Evolutionary conservation across 352 stramenopile species (phyloP), one percentile per base, ranked within the genome.

Genomic region (Globisporangium solare): DNA sequence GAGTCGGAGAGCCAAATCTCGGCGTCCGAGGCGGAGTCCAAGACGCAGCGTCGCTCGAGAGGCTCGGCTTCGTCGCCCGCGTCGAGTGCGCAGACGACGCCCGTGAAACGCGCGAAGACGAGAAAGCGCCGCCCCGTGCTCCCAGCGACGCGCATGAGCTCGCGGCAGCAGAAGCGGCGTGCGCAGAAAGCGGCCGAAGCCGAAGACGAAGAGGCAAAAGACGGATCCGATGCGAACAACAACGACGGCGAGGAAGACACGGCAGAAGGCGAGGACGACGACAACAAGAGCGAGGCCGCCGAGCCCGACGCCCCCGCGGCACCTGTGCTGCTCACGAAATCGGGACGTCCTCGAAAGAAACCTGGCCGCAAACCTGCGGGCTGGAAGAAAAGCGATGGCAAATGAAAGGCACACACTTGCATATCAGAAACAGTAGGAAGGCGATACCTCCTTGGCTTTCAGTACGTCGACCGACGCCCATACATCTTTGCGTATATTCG

Each of bases 1-100:
- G 78, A 67, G 12, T 80, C 68, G 0, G 78, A 88, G 53, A 88
- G 76, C 56, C 77, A 88, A 17, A 56, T 68, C 1, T 90, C 80
- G 17, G 68, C 70, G 11, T 85, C 79, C 6, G 76, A 85, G 54
- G 66, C 67, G 6, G 70, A 83, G 39, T 57, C 56, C 2, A 73
- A 76, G 47, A 56, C 64, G 50, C 47, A 55, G 27, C 27, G 7
- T 37, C n/a, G 40, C 27, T 51, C 40, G 45, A 53, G 53, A 51
- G 27, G 27, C 0, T 35, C 27, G 3, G 27, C 54, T 4, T 50
- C 67, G 8, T 51, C 58, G 31, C 53, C 62, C 21, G 51, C 54
- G 4, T 54, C 48, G 47, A 67, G 43, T 10, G 54, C 41, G 35
- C 47, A 56, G 21, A 68, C 66, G 49, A 68, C 22, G 40, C 59